These are phyloP conservation scores for Pythium plurisporium DNA, from an alignment of 352 stramenopile species.

Conservation along the genomic window DNA sequence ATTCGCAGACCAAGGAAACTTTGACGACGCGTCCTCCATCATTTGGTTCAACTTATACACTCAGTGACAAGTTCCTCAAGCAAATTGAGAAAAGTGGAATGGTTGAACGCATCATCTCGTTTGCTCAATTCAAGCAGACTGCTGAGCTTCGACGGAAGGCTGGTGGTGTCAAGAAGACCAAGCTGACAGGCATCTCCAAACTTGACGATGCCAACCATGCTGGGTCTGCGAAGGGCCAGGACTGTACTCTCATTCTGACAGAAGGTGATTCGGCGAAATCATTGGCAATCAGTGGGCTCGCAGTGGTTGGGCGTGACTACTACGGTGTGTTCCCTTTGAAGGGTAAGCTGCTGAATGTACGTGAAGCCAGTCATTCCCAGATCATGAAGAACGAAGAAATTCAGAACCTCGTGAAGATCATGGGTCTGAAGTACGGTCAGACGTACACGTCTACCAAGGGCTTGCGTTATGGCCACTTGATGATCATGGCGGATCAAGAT, in stretches of 20 bases:
- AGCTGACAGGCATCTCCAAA: slow-evolving; percentile 92
- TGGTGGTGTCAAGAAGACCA: slow-evolving; percentile 68
- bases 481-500: slow-evolving; percentile 99
- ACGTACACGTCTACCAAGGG: slow-evolving; percentile 89
- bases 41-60: slow-evolving; percentile 84
- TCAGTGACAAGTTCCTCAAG: slow-evolving; percentile 88
- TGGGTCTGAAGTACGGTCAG: slow-evolving; percentile 95
- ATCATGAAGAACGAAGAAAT: slow-evolving; percentile 98
- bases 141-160: slow-evolving; percentile 88
- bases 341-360: slow-evolving; percentile 99
- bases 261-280: slow-evolving; percentile 99
- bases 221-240: slow-evolving; percentile 80
- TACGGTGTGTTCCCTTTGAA: slow-evolving; percentile 98
- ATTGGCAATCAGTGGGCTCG: slow-evolving; percentile 94
- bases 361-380: slow-evolving; percentile 96
- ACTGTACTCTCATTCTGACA: slow-evolving; percentile 98
- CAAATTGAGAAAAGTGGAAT: slow-evolving; percentile 88
- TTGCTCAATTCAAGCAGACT: slow-evolving; percentile 90
- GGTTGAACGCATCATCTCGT: slow-evolving; percentile 88
- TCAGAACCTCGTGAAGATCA: slow-evolving; percentile 95
- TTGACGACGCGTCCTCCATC: slow-evolving; percentile 85
- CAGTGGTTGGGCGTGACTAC: slow-evolving; percentile 94
- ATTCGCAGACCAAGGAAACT: slow-evolving; percentile 98
- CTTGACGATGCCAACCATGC: slow-evolving; percentile 97
- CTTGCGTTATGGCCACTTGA: slow-evolving; percentile 95